Percentiles rank a stretch among this genome's conserved stretches.
Conservation (phyloP, 139 green algal genomes). For the Tetraselmis striata region DNA sequence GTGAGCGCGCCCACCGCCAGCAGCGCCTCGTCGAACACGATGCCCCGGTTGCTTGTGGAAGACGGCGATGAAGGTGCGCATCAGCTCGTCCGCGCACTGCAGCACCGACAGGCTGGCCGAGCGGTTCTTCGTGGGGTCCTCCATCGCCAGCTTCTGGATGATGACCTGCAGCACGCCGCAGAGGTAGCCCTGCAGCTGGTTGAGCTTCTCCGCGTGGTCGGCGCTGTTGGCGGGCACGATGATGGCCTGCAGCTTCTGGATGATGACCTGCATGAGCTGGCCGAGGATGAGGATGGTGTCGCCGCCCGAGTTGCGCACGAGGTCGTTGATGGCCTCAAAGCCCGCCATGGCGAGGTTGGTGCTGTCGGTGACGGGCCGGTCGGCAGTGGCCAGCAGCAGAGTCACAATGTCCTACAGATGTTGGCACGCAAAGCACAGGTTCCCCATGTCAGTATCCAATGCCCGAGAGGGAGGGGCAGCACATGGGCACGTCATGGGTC, state of each 20-base stretch:
- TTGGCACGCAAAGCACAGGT: no score
- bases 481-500: neutral
- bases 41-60: constrained; percentile 39
- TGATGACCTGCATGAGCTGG: neutral
- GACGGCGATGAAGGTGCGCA: constrained; percentile 63
- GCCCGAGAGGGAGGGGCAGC: neutral
- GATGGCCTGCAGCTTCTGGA: neutral
- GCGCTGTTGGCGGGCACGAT: neutral
- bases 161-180: constrained; percentile 33
- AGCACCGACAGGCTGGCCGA: constrained; percentile 33
- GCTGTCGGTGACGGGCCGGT: neutral
- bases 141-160: constrained; percentile 75
- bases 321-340: constrained; percentile 95
- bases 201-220: neutral
- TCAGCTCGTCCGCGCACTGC: constrained; percentile 75
- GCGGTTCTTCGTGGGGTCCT: constrained; percentile 49
- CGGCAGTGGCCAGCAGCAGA: neutral
- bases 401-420: neutral
- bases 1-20: constrained; percentile 84
- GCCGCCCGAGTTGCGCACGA: constrained; percentile 52
- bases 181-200: neutral
- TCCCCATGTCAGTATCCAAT: neutral
- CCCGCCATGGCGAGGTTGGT: constrained; percentile 38
- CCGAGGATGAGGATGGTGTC: neutral
- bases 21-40: constrained; percentile 93